These are phyloP conservation scores for Trichoderma pleuroti DNA, from an alignment of 2,329 filamentous ascomycete species.

Conservation along the genomic window DNA sequence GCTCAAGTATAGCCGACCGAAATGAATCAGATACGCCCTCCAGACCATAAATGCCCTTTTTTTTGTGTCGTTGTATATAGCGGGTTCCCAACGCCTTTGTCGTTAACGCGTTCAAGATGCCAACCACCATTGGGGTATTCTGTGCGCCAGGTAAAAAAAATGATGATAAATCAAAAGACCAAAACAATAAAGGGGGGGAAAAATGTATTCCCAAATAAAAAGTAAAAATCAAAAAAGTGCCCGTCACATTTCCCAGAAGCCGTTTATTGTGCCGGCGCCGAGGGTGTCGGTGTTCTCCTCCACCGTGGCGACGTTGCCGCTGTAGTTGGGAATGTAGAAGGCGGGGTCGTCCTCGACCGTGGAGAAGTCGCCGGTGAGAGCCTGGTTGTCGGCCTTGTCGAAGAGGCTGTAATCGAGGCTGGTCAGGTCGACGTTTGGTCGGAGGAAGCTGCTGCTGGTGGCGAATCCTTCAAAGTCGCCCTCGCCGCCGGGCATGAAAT, in stretches of 20 bases:
- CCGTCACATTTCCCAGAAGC: slow-evolving; percentile 37
- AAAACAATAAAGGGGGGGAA: neutral
- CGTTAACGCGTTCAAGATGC: slow-evolving; percentile 16
- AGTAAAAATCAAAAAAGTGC: neutral
- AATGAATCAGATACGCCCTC: slow-evolving; percentile 1
- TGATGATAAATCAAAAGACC: slow-evolving; percentile 6
- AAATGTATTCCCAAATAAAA: neutral
- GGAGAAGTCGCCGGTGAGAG: slow-evolving; percentile 42
- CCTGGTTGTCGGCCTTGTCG: slow-evolving; percentile 44
- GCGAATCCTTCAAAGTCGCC: slow-evolving; percentile 49
- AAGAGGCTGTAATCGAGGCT: slow-evolving; percentile 56
- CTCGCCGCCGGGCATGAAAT: slow-evolving; percentile 48
- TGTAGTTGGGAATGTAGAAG: slow-evolving; percentile 49
- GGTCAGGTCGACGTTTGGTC: slow-evolving; percentile 45
- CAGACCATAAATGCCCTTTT: slow-evolving; percentile 9
- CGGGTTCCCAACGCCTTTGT: slow-evolving; percentile 18
- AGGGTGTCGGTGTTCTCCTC: slow-evolving; percentile 37
- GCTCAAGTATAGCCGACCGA: slow-evolving; percentile 14
- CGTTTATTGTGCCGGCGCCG: slow-evolving; percentile 30
- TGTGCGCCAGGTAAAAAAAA: slow-evolving; percentile 25
- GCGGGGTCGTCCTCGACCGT: slow-evolving; percentile 51
- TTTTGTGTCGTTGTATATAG: slow-evolving; percentile 18
- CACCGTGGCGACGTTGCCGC: slow-evolving; percentile 35
- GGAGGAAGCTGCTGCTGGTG: slow-evolving; percentile 45
- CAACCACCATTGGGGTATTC: slow-evolving; percentile 30